A percentile compares a stretch with the other conserved stretches of the same genome.
phyloP scores from a whole-genome alignment of 306 rosid genomes.

The Fragaria iinumae region DNA sequence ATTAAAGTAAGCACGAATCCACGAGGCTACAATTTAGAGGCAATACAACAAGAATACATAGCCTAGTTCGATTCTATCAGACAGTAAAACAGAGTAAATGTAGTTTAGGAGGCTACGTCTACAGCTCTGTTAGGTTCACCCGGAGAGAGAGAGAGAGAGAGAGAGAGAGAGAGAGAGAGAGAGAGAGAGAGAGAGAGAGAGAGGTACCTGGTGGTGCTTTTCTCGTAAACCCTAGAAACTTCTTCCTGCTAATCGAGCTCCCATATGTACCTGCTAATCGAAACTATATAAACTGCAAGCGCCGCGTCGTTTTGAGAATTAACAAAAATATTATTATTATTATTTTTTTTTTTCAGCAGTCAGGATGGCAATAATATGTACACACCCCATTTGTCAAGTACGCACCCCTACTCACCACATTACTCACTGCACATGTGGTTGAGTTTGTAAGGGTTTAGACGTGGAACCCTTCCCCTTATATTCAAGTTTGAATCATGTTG shows the following conservation, averaged over 20 bases:
- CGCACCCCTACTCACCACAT: too few relatives aligned
- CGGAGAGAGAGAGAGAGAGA: neutral
- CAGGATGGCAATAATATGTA: too few relatives aligned
- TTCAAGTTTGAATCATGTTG: too few relatives aligned
- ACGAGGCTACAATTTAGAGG: neutral
- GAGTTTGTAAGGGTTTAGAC: too few relatives aligned
- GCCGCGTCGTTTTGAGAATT: neutral
- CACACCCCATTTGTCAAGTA: too few relatives aligned
- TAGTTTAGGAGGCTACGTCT: neutral
- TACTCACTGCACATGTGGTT: too few relatives aligned
- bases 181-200: neutral
- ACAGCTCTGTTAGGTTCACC: neutral
- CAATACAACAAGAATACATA: neutral
- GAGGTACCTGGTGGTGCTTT: conserved; percentile 4
- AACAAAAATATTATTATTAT: too few relatives aligned
- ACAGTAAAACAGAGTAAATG: neutral
- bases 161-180: neutral
- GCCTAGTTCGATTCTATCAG: neutral
- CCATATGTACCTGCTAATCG: too few relatives aligned
- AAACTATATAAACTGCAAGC: neutral
- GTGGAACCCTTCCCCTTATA: too few relatives aligned
- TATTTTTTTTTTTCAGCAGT: too few relatives aligned
- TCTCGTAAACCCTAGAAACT: conserved; percentile 23
- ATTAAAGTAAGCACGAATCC: neutral
- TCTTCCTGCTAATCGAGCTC: neutral